Evolutionary conservation across 2,329 filamentous ascomycete species (phyloP), one percentile per base, ranked within the genome.

Genomic region (Epichloe aotearoae): DNA sequence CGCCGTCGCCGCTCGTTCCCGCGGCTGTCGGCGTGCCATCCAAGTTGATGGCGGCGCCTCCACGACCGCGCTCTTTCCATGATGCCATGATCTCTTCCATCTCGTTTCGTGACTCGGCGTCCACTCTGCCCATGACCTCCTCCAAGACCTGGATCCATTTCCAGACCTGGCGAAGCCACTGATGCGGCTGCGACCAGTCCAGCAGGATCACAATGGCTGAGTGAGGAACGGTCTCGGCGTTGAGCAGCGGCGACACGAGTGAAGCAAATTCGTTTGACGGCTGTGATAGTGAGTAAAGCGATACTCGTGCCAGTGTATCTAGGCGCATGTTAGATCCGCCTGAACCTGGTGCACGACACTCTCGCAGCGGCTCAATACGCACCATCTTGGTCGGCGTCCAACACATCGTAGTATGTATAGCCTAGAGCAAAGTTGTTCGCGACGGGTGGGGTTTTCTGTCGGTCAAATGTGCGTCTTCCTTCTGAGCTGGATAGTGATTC

Each of bases 361-460:
- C 12, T 43, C 39, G 30, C 30, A 10, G n/a, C 17, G 39, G 33
- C 26, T 11, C 26, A n/a, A n/a, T 46, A 61, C 67, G 53, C 68
- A 89, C 87, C 87, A 74, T 96, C 91, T 66, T 95, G 89, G 64
- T 96, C 90, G 51, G 88, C 85, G 67, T 96, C 90, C 38, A 95
- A 75, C 38, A 96, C 88, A 68, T 96, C 88, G 65, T 94, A 88
- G 69, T 95, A 96, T 50, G 90, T 95, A 66, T 96, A 96, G 48
- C 90, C 90, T 53, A 96, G 71, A 11, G 90, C 90, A 67, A 95
- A 95, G 63, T 85, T 86, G 64, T 96, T 96, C 50, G 90, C 90
- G 62, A 95, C 79, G 20, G 88, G 88, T 2, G 88, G 84, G 54
- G 78, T 77, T 65, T 79, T 83, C 64, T 75, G 75, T 61, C 72